Base-by-base conservation (phyloP, 257 asterid genomes). In the Forsythia viridissima region DNA sequence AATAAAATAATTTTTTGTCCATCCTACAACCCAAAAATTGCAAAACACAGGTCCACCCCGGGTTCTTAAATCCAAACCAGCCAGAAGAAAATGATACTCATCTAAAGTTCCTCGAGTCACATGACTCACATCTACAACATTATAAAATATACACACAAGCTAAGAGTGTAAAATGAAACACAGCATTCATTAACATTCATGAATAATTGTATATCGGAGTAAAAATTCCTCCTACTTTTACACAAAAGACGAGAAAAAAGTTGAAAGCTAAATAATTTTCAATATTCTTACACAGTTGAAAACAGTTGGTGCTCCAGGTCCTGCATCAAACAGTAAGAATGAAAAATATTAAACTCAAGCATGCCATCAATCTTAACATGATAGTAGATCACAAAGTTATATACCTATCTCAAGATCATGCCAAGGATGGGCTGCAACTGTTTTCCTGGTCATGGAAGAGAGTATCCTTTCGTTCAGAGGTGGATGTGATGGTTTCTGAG, bases 381-480 rank as follows among this genome's bases (percentile, higher is more conserved):
- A 65, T 13, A 44, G 80, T 38, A 70, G 72, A 63, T 79, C 75
- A 80, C 43, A 57, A 68, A 24, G 38, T 44, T 12, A 74, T 69
- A 71, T 85, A 92, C 98, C 98, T 74, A 93, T 91, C 89, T 93
- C 98, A 79, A 96, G 98, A 85, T 96, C 98, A 86, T 96, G 99
- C 99, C 99, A 93, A 15, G 98, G 98, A 88, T 96, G 99, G 77
- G 98, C 98, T 78, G 99, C 97, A 78, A 89, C 97, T 55, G 87
- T 69, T 87, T 92, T 92, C 81, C 94, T 89, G 55, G 88, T 84
- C 89, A 96, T 82, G 80, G 99, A 96, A 63, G 93, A 87, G 78
- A 96, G 91, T 37, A 93, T 93, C 86, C 97, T 91, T 84, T 96
- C 97, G 76, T 90, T 91, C 71, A 96, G 97, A 81, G 93, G 93